These are phyloP conservation scores for Lecanicillium sp. DNA, from an alignment of 2,329 filamentous ascomycete genomes.

Conservation along the genomic window DNA sequence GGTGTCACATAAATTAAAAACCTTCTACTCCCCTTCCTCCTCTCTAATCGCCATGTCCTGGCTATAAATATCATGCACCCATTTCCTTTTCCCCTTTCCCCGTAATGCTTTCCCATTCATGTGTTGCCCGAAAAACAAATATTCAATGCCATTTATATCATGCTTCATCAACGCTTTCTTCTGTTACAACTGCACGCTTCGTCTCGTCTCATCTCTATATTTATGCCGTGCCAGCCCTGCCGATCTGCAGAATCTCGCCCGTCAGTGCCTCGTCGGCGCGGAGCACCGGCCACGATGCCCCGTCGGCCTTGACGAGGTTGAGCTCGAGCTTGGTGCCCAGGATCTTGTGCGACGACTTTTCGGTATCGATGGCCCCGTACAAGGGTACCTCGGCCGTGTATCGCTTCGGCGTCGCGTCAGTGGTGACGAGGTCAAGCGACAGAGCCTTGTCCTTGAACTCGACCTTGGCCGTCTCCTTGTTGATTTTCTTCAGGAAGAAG, in stretches of 20 bases:
- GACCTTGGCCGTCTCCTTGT: constrained; percentile 71
- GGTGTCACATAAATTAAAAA: not conserved
- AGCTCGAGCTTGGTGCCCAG: constrained; percentile 87
- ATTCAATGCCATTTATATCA: no score
- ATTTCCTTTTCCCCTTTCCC: no score
- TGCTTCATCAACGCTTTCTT: no score
- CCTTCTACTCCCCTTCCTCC: not conserved
- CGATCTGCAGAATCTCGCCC: constrained; percentile 83
- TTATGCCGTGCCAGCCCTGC: constrained; percentile 61
- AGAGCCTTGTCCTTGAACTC: constrained; percentile 59
- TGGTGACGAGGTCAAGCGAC: constrained; percentile 76
- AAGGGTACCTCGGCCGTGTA: constrained; percentile 70
- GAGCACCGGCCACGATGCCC: constrained; percentile 77
- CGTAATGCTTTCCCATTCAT: no score
- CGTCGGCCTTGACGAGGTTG: constrained; percentile 64
- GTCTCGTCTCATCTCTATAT: no score
- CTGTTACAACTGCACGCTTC: not conserved
- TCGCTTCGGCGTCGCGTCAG: constrained; percentile 69
- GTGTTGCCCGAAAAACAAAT: no score
- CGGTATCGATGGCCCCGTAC: constrained; percentile 69
- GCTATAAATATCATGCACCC: not conserved
- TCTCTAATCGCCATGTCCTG: not conserved
- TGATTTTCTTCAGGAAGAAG: constrained; percentile 95
- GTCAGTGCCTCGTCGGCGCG: constrained; percentile 65
- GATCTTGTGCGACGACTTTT: constrained; percentile 71